phyloP scores from a whole-genome alignment of 805 yeast species.

The Suhomyces canberraensis region DNA sequence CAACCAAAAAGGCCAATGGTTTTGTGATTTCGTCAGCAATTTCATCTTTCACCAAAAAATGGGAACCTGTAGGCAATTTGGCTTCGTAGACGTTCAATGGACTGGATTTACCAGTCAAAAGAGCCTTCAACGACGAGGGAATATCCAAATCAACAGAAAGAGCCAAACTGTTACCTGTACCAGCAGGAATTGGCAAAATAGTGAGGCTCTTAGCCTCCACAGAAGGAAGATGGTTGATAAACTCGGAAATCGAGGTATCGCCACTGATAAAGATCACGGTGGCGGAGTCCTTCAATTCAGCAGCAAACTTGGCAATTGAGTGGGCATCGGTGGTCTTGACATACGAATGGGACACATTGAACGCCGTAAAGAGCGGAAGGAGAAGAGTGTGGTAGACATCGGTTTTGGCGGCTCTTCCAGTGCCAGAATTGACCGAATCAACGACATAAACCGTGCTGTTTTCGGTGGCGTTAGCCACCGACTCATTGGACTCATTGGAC shows the following conservation, averaged over 20 bases:
- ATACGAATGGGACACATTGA: slow-evolving; percentile 38
- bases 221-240: slow-evolving; percentile 49
- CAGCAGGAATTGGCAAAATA: slow-evolving; percentile 59
- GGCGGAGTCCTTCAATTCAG: slow-evolving; percentile 17
- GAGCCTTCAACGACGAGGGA: slow-evolving; percentile 20
- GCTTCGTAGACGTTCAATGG: slow-evolving; percentile 47
- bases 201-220: slow-evolving; percentile 10
- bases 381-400: slow-evolving; percentile 43
- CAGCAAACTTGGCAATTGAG: slow-evolving; percentile 43
- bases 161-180: slow-evolving; percentile 84
- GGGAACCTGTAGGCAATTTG: slow-evolving; percentile 36
- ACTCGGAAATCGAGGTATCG: slow-evolving; percentile 80
- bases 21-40: slow-evolving; percentile 8
- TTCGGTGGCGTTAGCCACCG: too few species aligned
- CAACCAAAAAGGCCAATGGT: slow-evolving; percentile 50
- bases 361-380: slow-evolving; percentile 42
- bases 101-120: slow-evolving; percentile 19
- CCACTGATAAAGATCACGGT: slow-evolving; percentile 72
- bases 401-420: slow-evolving; percentile 28
- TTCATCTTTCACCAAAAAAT: slow-evolving; percentile 18
- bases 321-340: slow-evolving; percentile 38
- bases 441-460: too few species aligned
- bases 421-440: slow-evolving; percentile 53
- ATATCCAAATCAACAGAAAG: slow-evolving; percentile 56
- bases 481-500: too few species aligned